Evolutionary conservation across 2,329 filamentous ascomycete genomes (phyloP).

Genomic region (Talaromyces sp.): DNA sequence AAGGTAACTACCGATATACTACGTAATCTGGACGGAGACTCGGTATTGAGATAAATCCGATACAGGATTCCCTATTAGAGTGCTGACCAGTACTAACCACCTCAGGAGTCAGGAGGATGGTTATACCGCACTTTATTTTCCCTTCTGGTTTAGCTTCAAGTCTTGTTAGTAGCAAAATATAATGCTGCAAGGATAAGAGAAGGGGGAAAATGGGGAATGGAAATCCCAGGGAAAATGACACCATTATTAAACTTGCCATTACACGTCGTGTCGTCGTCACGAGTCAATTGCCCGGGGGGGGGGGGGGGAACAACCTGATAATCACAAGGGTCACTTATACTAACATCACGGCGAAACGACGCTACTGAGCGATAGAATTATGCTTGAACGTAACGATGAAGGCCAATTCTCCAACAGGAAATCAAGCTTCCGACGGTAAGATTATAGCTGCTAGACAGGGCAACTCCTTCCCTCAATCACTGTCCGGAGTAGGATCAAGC

Average conservation of each 20-base stretch:
- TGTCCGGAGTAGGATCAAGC: background rate
- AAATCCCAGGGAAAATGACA: background rate
- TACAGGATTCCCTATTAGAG: background rate
- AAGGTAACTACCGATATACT: background rate
- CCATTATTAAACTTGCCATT: background rate
- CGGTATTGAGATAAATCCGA: background rate
- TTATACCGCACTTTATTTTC: background rate
- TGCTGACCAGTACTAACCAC: background rate
- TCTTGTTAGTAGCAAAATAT: background rate
- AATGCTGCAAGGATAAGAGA: background rate
- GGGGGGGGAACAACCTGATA: background rate
- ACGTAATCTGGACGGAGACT: background rate
- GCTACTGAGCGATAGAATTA: background rate
- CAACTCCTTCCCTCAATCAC: background rate
- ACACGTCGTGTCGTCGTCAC: background rate
- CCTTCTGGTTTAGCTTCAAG: background rate
- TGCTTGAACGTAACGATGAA: background rate
- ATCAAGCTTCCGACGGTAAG: background rate
- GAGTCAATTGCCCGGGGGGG: too few relatives aligned
- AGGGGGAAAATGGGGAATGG: background rate
- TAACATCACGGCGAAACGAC: background rate
- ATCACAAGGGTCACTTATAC: background rate
- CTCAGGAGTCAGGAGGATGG: background rate
- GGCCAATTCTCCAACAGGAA: background rate
- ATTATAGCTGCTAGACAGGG: background rate